A percentile compares a stretch with the other conserved stretches of the same genome.
Conservation (phyloP, 805 yeast species). For the Myxozyma vanderwaltii region DNA sequence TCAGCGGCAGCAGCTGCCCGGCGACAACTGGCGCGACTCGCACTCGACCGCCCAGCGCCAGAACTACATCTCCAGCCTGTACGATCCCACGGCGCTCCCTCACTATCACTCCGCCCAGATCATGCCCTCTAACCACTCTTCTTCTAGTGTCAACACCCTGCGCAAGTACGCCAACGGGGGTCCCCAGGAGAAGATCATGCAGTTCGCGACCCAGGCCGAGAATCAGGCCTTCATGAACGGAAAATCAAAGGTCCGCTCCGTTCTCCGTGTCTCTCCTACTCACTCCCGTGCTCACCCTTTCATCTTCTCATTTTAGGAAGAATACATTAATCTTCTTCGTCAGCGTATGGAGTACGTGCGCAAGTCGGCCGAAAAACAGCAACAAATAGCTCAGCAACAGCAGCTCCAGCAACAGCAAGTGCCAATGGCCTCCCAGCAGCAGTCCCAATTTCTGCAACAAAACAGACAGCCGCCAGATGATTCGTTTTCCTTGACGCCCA, state of each 20-base stretch:
- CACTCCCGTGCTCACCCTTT: neutral
- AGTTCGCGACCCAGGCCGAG: constrained; percentile 26
- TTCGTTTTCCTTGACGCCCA: constrained; percentile 10
- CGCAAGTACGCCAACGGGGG: constrained; percentile 24
- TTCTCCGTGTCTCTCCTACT: neutral
- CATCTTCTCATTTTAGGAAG: constrained; percentile 23
- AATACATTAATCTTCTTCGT: constrained; percentile 19
- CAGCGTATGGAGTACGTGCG: constrained; percentile 30
- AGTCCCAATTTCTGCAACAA: constrained; percentile 10
- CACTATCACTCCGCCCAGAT: too few species aligned
- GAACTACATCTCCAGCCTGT: constrained; percentile 22
- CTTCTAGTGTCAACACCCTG: constrained; percentile 17
- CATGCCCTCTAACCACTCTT: neutral
- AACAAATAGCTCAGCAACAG: constrained; percentile 22
- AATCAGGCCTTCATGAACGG: constrained; percentile 29
- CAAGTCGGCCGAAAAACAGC: constrained; percentile 14
- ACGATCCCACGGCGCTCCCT: neutral
- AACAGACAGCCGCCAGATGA: constrained; percentile 21
- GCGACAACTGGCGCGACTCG: constrained; percentile 28
- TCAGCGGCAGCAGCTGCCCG: constrained; percentile 11
- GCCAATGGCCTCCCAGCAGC: constrained; percentile 18
- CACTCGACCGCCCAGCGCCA: constrained; percentile 18
- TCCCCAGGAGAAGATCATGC: constrained; percentile 23
- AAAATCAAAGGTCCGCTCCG: constrained; percentile 20
- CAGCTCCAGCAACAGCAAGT: constrained; percentile 2